Evolutionary conservation across 108 stramenopile genomes (phyloP), one percentile per base, ranked within the genome.

Genomic region (Epithemia pelagica): DNA sequence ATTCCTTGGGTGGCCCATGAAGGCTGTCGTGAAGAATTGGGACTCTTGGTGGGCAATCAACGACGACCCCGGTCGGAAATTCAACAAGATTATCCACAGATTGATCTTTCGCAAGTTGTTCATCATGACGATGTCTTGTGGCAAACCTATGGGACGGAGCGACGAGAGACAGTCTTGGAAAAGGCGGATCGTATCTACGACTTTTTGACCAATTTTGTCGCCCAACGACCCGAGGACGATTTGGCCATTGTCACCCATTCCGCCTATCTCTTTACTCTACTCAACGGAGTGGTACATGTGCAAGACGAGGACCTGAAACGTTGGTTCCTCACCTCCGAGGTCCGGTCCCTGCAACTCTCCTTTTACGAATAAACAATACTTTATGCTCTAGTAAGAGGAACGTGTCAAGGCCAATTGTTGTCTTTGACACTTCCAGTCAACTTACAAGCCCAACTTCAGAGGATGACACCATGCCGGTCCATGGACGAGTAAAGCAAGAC

Each of bases 161-260:
- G 66, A 32, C 62, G 72, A 26, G 85, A 86, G 64, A 71, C 68
- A 1, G 19, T 64, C 0, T 7, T 66, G 25, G 65, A 76, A 31
- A 78, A 79, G 46, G 67, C 74, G 18, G 72, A 83, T 25, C 68
- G 85, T 3, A 74, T 77, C 30, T 86, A 83, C 60, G 61, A 76
- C 22, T 86, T 86, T 66, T 62, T 86, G 66, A 71, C 72, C 18
- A 61, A 81, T 28, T 83, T 78, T 69, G 74, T 86, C 30, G 61
- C 58, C 24, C 7, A 61, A 46, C 69, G 82, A 22, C 78, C 78
- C 10, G 82, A 86, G 59, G 33, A 62, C 24, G 78, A 83, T 54
- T 76, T 86, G 33, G 85, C 85, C 0, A 73, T 86, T 28, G 80
- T 86, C 8, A 65, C 72, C 26, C 85, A 86, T 80, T 86, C 85